phyloP scores from a whole-genome alignment of 768 basidiomycete genomes.

The Phaeolepiota aurea region DNA sequence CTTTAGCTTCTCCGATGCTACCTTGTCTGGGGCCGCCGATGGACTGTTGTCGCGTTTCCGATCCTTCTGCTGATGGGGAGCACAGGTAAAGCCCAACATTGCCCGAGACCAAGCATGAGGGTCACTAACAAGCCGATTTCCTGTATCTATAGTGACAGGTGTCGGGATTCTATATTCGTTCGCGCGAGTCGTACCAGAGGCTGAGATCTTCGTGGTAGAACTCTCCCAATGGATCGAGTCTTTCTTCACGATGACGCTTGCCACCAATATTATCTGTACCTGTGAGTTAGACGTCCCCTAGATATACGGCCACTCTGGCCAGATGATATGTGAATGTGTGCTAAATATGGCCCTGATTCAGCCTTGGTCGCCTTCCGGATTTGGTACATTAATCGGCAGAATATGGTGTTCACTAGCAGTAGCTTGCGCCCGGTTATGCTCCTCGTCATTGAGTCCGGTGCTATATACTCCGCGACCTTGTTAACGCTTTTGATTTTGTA shows the following conservation, averaged over 20 bases:
- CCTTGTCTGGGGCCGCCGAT: slow-evolving; percentile 19
- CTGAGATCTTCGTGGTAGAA: slow-evolving; percentile 18
- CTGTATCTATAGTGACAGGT: slow-evolving; percentile 11
- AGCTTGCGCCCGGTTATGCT: slow-evolving; percentile 17
- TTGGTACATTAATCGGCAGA: slow-evolving; percentile 16
- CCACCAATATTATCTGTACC: slow-evolving; percentile 23
- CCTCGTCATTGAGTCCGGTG: slow-evolving; percentile 24
- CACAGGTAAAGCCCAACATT: slow-evolving; percentile 13
- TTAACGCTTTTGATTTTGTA: slow-evolving; percentile 20
- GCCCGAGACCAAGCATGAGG: neutral
- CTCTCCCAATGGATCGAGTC: slow-evolving; percentile 22
- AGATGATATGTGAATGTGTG: neutral
- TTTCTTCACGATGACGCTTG: slow-evolving; percentile 25
- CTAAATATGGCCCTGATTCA: slow-evolving; percentile 1
- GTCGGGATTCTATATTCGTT: slow-evolving; percentile 18
- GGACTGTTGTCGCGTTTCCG: slow-evolving; percentile 14
- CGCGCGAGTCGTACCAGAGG: slow-evolving; percentile 10
- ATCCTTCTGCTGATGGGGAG: slow-evolving; percentile 18
- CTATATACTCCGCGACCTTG: slow-evolving; percentile 22
- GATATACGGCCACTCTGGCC: too few species aligned
- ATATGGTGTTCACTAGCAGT: slow-evolving; percentile 5
- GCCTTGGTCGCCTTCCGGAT: slow-evolving; percentile 19
- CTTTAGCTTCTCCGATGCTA: slow-evolving; percentile 20
- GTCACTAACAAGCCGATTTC: neutral
- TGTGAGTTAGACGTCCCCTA: too few species aligned